A percentile compares a stretch with the other conserved stretches of the same genome.
These are phyloP conservation scores for Boletus chippewaensis DNA, from an alignment of 1,284 basidiomycete genomes.

Conservation along the genomic window DNA sequence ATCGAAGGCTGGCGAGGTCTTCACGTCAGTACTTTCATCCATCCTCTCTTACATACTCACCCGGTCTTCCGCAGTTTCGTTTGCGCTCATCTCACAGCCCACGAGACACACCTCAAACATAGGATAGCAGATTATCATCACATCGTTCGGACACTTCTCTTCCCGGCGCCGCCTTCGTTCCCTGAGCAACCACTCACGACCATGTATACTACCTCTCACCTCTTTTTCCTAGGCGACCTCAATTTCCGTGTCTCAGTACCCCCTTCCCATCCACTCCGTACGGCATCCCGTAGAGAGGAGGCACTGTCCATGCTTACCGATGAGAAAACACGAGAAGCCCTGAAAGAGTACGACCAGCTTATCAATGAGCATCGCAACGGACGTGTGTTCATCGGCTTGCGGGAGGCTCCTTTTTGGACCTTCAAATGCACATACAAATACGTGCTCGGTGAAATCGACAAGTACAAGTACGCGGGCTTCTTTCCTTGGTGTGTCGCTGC, in stretches of 20 bases:
- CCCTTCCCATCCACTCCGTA: conserved; percentile 39
- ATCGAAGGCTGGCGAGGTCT: conserved; percentile 60
- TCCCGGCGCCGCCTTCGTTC: conserved; percentile 49
- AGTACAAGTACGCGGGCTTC: conserved; percentile 53
- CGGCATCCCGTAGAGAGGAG: conserved; percentile 33
- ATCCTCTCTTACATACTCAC: conserved; percentile 6
- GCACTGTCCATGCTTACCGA: conserved; percentile 37
- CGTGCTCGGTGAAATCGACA: conserved; percentile 68
- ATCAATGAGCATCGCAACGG: conserved; percentile 55
- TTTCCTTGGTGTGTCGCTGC: not conserved
- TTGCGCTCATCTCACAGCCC: conserved; percentile 85
- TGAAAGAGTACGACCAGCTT: conserved; percentile 79
- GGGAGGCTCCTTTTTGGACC: conserved; percentile 77
- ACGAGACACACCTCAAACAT: conserved; percentile 64
- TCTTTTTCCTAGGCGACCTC: conserved; percentile 85
- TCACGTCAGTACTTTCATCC: conserved; percentile 57
- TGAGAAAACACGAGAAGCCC: conserved; percentile 50
- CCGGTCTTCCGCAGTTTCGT: conserved; percentile 63
- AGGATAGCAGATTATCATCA: conserved; percentile 78
- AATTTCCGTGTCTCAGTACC: conserved; percentile 79
- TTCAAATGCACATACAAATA: conserved; percentile 93
- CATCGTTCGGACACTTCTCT: conserved; percentile 80
- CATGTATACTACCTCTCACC: conserved; percentile 75
- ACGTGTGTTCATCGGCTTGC: conserved; percentile 62
- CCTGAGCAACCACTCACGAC: conserved; percentile 44